Evolutionary conservation across 2,329 filamentous ascomycete species (phyloP), one percentile per base, ranked within the genome.

Genomic region (Drechslerella dactyloides): DNA sequence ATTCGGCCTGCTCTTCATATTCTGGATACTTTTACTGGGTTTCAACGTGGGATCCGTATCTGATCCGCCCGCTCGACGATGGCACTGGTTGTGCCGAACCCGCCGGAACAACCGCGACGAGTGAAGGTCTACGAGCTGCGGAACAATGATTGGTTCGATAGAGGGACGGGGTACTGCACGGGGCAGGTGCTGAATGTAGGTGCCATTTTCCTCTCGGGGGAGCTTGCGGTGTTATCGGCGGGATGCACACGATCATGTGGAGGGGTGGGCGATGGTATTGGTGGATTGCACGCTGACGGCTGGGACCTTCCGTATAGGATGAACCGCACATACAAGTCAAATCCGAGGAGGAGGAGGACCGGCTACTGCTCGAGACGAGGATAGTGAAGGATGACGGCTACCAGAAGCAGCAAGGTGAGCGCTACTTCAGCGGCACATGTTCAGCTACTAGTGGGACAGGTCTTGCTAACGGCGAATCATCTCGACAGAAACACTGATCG

Each of bases 51-150:
- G 44, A 50, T 42, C 15, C n/a, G 13, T 15, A 15, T 15, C n/a
- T 13, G 24, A 15, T 15, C n/a, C 37, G 24, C 46, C 56, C 55
- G 58, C 21, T 63, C 53, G 57, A 69, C 62, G 62, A 69, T 69
- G 65, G 65, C 65, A 69, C 58, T 62, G 58, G 79, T 78, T 76
- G 77, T 80, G 74, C 79, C 81, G 76, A 76, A 75, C 73, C 81
- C 82, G 74, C 79, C 81, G 75, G 82, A 82, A 63, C 75, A 75
- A 69, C 76, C 76, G 68, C 75, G 76, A 75, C 85, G 94, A 84
- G 94, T 97, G 81, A 99, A 99, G 84, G 94, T 99, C 79, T 99
- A 99, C 81, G 94, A 97, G 83, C 86, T 99, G 78, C 91, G 91
- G 80, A 92, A 96, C 82, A 96, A 96, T 85, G 94, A 97, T 86